phyloP scores from a whole-genome alignment of 2,329 filamentous ascomycete species.

The Paradendryphiella salina region DNA sequence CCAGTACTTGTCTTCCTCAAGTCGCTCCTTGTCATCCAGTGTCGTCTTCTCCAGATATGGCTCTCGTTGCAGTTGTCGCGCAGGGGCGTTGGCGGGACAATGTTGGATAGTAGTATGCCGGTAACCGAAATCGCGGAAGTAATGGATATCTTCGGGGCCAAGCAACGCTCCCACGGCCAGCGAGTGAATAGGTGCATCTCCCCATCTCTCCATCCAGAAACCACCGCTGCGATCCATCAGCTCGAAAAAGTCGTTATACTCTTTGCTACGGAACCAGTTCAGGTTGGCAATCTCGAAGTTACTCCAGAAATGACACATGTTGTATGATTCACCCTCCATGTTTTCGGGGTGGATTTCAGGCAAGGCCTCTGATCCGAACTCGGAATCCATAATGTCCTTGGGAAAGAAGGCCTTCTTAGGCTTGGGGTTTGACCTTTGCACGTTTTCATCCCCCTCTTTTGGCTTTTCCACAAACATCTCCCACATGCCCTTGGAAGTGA shows the following conservation, averaged over 20 bases:
- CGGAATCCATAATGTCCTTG: constrained; percentile 77
- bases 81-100: constrained; percentile 92
- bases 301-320: constrained; percentile 99
- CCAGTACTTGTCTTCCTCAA: constrained; percentile 97
- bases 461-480: constrained; percentile 94
- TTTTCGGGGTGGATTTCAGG: constrained; percentile 84
- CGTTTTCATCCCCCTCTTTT: constrained; percentile 60
- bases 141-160: constrained; percentile 82
- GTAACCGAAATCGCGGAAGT: constrained; percentile 99
- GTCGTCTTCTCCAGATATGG: constrained; percentile 84
- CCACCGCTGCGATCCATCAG: constrained; percentile 98
- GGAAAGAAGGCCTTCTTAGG: constrained; percentile 71
- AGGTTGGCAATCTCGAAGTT: constrained; percentile 98
- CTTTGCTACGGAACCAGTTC: constrained; percentile 95
- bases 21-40: constrained; percentile 76
- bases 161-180: constrained; percentile 90
- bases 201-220: constrained; percentile 99
- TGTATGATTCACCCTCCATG: constrained; percentile 98
- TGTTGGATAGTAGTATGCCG: constrained; percentile 98
- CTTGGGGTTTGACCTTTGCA: constrained; percentile 65
- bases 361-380: constrained; percentile 70
- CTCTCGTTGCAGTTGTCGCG: constrained; percentile 76
- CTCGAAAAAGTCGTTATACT: constrained; percentile 96
- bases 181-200: constrained; percentile 97
- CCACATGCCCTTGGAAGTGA: constrained; percentile 91